Percentiles rank a stretch among this genome's conserved stretches.
phyloP scores from a whole-genome alignment of 177 flowering plant genomes.

The Vitis hybrid region DNA sequence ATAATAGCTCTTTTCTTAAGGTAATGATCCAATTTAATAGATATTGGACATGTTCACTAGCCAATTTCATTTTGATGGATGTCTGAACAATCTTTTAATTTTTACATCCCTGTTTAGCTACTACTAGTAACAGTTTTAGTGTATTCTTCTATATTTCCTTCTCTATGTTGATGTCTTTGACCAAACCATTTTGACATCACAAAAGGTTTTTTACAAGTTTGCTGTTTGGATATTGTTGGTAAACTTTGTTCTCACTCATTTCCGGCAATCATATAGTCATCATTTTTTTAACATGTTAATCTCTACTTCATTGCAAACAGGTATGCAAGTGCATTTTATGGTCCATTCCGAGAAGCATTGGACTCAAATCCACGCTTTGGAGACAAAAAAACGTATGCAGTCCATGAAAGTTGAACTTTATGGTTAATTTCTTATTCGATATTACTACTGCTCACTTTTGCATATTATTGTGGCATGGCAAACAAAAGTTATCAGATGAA shows the following conservation, averaged over 20 bases:
- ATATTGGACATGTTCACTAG: no score
- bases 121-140: no score
- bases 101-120: no score
- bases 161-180: not conserved
- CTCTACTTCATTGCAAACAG: slow-evolving; percentile 33
- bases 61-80: no score
- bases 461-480: slow-evolving; percentile 12
- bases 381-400: slow-evolving; percentile 89
- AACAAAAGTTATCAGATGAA: slow-evolving; percentile 92
- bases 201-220: not conserved
- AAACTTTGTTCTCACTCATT: not conserved
- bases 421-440: not conserved
- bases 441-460: slow-evolving; percentile 16
- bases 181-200: not conserved
- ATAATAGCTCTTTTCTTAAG: no score
- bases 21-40: no score
- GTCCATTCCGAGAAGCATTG: slow-evolving; percentile 94
- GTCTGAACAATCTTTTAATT: no score
- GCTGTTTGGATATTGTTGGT: not conserved
- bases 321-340: slow-evolving; percentile 96
- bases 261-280: not conserved
- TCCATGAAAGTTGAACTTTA: not conserved
- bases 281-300: not conserved
- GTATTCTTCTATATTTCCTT: no score
- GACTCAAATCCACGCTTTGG: slow-evolving; percentile 99